A percentile compares a stretch with the other conserved stretches of the same genome.
Conservation (phyloP, 257 asterid species). For the Solanum sejunctum region DNA sequence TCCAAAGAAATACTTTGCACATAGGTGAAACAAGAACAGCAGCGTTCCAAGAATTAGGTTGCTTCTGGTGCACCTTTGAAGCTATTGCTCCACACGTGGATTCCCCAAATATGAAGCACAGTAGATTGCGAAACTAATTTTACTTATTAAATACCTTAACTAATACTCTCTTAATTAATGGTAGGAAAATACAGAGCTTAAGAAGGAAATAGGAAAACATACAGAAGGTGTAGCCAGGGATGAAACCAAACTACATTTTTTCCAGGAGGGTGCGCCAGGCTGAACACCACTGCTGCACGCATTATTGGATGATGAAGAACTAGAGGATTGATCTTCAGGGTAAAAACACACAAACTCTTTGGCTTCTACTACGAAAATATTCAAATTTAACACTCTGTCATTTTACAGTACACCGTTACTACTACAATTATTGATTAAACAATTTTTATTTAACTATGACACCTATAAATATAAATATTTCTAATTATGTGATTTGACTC, state of each 20-base stretch:
- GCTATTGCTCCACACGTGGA: slow-evolving; percentile 97
- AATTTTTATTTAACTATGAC: background rate
- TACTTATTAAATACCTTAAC: too few species aligned
- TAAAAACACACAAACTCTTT: slow-evolving; percentile 35
- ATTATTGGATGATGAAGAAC: background rate
- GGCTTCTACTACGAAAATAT: background rate
- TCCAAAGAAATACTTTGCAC: slow-evolving; percentile 33
- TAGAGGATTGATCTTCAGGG: slow-evolving; percentile 12
- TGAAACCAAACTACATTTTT: background rate
- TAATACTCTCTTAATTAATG: background rate
- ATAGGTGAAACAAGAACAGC: slow-evolving; percentile 89
- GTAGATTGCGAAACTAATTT: too few species aligned
- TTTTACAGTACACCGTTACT: background rate
- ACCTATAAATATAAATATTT: background rate
- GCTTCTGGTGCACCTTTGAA: slow-evolving; percentile 78
- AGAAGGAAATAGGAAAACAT: background rate
- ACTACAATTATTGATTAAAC: background rate
- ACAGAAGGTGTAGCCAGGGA: background rate
- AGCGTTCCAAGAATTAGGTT: slow-evolving; percentile 70
- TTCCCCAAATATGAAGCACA: slow-evolving; percentile 21
- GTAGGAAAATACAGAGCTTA: background rate
- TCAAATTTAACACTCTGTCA: background rate
- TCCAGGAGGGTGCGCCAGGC: background rate
- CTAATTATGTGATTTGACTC: background rate
- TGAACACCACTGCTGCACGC: background rate